Conservation (phyloP, 371 early-diverging fungal genomes). For the Aphelidium insulamus region DNA sequence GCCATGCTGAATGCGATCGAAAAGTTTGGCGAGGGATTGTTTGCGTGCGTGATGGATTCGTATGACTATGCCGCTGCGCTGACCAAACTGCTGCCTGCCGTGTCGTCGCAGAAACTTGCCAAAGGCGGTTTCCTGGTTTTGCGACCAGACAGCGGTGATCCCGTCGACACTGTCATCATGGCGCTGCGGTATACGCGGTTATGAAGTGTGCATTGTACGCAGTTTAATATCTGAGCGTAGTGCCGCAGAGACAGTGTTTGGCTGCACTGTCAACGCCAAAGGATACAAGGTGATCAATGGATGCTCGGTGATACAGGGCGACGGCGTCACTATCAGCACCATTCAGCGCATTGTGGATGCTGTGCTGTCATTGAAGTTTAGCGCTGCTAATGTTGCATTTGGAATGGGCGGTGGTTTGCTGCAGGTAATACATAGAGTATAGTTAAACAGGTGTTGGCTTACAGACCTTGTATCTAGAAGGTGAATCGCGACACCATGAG, state of each 20-base stretch:
- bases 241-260: slow-evolving; percentile 48
- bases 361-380: slow-evolving; percentile 23
- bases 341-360: slow-evolving; percentile 26
- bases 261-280: slow-evolving; percentile 29
- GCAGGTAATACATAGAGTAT: slow-evolving; percentile 4
- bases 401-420: slow-evolving; percentile 68
- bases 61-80: slow-evolving; percentile 46
- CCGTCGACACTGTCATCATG: slow-evolving; percentile 38
- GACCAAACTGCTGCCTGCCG: slow-evolving; percentile 34
- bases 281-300: slow-evolving; percentile 40
- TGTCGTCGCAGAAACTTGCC: slow-evolving; percentile 20
- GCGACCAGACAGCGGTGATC: slow-evolving; percentile 64
- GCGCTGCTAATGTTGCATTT: slow-evolving; percentile 43
- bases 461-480: slow-evolving; percentile 19
- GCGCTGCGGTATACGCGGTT: slow-evolving; percentile 26
- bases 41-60: slow-evolving; percentile 59
- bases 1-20: slow-evolving; percentile 35
- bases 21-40: slow-evolving; percentile 38
- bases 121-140: slow-evolving; percentile 53
- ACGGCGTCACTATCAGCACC: slow-evolving; percentile 31
- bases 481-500: slow-evolving; percentile 61
- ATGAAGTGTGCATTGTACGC: not conserved
- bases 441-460: slow-evolving; percentile 1
- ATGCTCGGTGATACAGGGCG: slow-evolving; percentile 57
- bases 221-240: slow-evolving; percentile 4